Percentiles rank a stretch among this genome's conserved stretches.
Conservation (phyloP, 2,329 filamentous ascomycete species). For the Fusarium penzigii region DNA sequence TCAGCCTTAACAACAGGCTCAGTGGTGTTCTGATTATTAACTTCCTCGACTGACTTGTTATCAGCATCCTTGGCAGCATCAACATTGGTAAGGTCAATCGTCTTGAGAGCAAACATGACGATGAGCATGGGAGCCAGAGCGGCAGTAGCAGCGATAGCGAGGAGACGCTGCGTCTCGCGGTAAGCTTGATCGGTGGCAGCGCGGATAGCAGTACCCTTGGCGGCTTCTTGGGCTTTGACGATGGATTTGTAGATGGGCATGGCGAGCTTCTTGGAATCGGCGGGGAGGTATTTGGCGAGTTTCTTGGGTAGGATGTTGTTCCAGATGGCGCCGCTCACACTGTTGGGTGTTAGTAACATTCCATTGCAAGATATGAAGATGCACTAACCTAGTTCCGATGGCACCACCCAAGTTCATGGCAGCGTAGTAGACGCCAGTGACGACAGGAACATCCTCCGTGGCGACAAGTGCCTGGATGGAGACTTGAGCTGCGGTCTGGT, state of each 20-base stretch:
- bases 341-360: slow-evolving; percentile 7
- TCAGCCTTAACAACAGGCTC: slow-evolving; percentile 2
- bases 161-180: slow-evolving; percentile 28
- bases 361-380: accelerated
- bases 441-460: slow-evolving; percentile 38
- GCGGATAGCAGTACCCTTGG: slow-evolving; percentile 19
- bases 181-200: slow-evolving; percentile 29
- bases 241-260: slow-evolving; percentile 32
- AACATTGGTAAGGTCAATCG: slow-evolving; percentile 23
- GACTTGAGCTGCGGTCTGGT: slow-evolving; percentile 25
- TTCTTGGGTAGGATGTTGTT: slow-evolving; percentile 31
- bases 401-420: slow-evolving; percentile 35
- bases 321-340: slow-evolving; percentile 40
- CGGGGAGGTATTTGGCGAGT: slow-evolving; percentile 25
- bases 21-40: background rate
- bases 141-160: slow-evolving; percentile 28
- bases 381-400: slow-evolving; percentile 31
- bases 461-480: slow-evolving; percentile 37
- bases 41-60: slow-evolving; percentile 5
- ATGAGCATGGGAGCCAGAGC: slow-evolving; percentile 27
- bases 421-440: slow-evolving; percentile 37
- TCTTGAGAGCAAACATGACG: slow-evolving; percentile 28
- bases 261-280: slow-evolving; percentile 20
- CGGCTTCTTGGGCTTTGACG: slow-evolving; percentile 28
- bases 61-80: slow-evolving; percentile 14